phyloP scores from a whole-genome alignment of 2,329 filamentous ascomycete genomes.

The Calonectria ilicicola region DNA sequence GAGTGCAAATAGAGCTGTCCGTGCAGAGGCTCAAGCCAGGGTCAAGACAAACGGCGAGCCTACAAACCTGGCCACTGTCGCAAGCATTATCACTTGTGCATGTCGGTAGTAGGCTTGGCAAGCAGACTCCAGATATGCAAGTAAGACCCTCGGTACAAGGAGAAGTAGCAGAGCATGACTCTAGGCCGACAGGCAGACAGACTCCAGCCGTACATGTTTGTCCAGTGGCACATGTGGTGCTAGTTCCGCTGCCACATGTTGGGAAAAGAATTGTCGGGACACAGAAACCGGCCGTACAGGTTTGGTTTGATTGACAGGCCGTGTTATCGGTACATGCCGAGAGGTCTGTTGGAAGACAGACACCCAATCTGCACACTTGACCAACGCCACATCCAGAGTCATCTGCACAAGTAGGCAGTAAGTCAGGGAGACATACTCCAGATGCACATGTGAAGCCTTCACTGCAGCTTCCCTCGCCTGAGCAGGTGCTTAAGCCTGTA shows the following conservation, averaged over 20 bases:
- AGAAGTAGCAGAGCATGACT: neutral
- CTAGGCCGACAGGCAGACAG: neutral
- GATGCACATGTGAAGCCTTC: neutral
- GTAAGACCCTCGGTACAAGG: neutral
- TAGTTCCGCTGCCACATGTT: neutral
- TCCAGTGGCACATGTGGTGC: neutral
- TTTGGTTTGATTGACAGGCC: neutral
- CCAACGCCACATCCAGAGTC: neutral
- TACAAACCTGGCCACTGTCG: neutral
- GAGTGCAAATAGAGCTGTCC: neutral
- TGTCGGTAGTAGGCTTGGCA: neutral
- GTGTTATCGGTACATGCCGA: neutral
- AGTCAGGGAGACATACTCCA: conserved; percentile 1
- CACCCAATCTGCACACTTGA: neutral
- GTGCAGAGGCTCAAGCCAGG: neutral
- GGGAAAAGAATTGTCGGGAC: neutral
- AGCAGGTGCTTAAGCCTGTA: neutral
- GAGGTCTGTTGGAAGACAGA: neutral
- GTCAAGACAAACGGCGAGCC: neutral
- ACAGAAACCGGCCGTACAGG: conserved; percentile 11
- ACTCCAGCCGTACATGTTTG: conserved; percentile 1
- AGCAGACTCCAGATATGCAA: conserved; percentile 6
- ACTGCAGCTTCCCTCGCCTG: neutral
- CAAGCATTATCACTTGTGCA: neutral
- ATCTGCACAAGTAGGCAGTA: neutral